Percentiles rank a stretch among this genome's conserved stretches.
phyloP scores from a whole-genome alignment of 305 asterid species.

The Petunia hybrid region DNA sequence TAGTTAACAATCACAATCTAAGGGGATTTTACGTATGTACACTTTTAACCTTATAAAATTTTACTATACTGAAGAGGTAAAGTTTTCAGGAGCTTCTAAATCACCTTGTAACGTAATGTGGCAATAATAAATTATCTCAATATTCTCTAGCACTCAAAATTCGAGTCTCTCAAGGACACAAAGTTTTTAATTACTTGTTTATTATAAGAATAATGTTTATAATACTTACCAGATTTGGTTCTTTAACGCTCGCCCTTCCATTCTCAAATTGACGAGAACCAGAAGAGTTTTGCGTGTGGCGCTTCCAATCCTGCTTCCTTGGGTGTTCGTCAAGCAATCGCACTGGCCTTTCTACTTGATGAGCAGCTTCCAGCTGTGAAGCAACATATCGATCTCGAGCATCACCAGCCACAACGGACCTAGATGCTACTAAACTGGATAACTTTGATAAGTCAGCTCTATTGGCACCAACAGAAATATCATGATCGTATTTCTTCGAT shows the following conservation, averaged over 20 bases:
- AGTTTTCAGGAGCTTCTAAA: neutral
- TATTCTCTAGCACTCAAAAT: neutral
- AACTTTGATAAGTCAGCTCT: conserved; percentile 47
- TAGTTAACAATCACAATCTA: neutral
- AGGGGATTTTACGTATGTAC: too few relatives aligned
- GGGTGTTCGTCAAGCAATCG: conserved; percentile 52
- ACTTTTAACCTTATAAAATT: neutral
- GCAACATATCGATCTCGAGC: conserved; percentile 43
- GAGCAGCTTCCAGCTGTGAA: conserved; percentile 44
- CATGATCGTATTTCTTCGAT: conserved; percentile 48
- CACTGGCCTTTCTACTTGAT: conserved; percentile 50
- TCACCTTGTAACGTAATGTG: neutral
- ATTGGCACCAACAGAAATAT: conserved; percentile 43
- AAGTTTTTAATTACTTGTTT: neutral
- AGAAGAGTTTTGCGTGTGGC: conserved; percentile 42
- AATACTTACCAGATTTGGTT: conserved; percentile 54
- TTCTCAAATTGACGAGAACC: conserved; percentile 52
- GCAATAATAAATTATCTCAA: neutral
- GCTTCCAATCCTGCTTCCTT: conserved; percentile 55
- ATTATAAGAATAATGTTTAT: conserved; percentile 18
- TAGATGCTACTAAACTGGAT: conserved; percentile 60
- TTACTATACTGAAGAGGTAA: neutral
- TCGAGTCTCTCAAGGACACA: neutral
- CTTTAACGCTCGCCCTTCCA: conserved; percentile 52
- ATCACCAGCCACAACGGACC: conserved; percentile 56